Base-by-base conservation (phyloP, 768 basidiomycete species). In the Amanita pallidorosea region DNA sequence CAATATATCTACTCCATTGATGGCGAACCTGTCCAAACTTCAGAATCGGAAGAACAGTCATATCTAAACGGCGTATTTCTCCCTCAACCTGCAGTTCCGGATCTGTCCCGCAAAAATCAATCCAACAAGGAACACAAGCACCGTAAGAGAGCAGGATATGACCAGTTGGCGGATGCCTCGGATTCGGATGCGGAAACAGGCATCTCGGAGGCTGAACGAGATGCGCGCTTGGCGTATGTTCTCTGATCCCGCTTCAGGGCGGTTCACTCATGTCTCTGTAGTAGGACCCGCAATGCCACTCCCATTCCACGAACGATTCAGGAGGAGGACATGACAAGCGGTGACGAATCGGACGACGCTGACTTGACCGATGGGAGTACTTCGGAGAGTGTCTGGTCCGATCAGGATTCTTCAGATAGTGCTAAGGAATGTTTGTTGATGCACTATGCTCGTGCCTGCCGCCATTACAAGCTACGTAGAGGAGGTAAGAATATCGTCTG, bases 311-410 rank as follows among this genome's bases (percentile, higher is more conserved):
- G 67, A 15, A 29, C 25, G 8, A 41, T 46, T 9, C 54, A 50
- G 17, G 62, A 72, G 22, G 74, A 76, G 6, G 72, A 69, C 48
- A 71, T 81, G 58, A 79, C 77, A 7, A 83, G 80, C 45, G 80
- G 78, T 3, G 88, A 89, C 55, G 88, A 91, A 63, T 90, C 88
- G 2, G 89, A 90, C 56, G 68, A 86, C 55, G 80, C 78, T 20
- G 84, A 83, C 58, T 60, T 85, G 45, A 84, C 80, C 2, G 83
- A 83, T 43, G 67, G 63, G 35, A 66, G 67, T 50, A 73, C 69
- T 41, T 72, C 76, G 11, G 75, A 76, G 41, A 68, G 68, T 61
- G 66, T 68, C 46, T 74, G 71, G 76, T 73, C 71, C 25, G 72
- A 79, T 47, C 48, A 66, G 45, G 58, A 55, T 25, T 35, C 18